Percentiles rank a stretch among this genome's conserved stretches.
These are phyloP conservation scores for Botrytis paeoniae DNA, from an alignment of 2,329 filamentous ascomycete genomes.

Conservation along the genomic window DNA sequence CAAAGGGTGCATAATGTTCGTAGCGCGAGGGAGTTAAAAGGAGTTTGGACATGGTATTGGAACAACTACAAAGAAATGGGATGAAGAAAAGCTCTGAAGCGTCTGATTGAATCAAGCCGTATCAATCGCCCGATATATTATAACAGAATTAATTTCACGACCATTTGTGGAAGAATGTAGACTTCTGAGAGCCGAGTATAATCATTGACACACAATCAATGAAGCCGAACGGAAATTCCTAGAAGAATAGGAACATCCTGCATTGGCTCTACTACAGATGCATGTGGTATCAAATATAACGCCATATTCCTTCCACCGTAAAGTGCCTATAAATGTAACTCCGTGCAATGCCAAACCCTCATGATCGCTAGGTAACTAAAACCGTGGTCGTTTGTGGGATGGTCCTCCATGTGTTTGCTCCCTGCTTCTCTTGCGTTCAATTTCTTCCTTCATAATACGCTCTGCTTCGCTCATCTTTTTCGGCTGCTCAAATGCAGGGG, in stretches of 20 bases:
- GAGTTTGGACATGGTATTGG: background rate
- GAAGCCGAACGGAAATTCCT: background rate
- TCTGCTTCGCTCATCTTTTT: slow-evolving; percentile 89
- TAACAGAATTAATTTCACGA: background rate
- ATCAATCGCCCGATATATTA: background rate
- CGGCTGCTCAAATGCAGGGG: slow-evolving; percentile 54
- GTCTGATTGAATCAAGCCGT: background rate
- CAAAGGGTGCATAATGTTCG: background rate
- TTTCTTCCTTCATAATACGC: slow-evolving; percentile 83
- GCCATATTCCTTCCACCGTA: slow-evolving; percentile 19
- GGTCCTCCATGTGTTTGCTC: slow-evolving; percentile 35
- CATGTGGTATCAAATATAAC: slow-evolving; percentile 33
- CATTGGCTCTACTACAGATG: slow-evolving; percentile 23
- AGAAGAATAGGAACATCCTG: background rate
- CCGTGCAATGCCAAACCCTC: slow-evolving; percentile 19
- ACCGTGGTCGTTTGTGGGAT: slow-evolving; percentile 17
- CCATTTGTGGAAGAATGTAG: background rate
- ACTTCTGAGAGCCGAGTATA: background rate
- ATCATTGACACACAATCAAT: background rate
- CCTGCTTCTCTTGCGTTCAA: slow-evolving; percentile 65
- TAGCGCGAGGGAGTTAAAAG: slow-evolving; percentile 3
- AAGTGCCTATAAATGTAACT: slow-evolving; percentile 23
- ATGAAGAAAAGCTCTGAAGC: background rate
- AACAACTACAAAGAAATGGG: background rate
- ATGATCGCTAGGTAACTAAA: slow-evolving; percentile 6